phyloP scores from a whole-genome alignment of 2,329 filamentous ascomycete species.

The Pseudogymnoascus sp. region DNA sequence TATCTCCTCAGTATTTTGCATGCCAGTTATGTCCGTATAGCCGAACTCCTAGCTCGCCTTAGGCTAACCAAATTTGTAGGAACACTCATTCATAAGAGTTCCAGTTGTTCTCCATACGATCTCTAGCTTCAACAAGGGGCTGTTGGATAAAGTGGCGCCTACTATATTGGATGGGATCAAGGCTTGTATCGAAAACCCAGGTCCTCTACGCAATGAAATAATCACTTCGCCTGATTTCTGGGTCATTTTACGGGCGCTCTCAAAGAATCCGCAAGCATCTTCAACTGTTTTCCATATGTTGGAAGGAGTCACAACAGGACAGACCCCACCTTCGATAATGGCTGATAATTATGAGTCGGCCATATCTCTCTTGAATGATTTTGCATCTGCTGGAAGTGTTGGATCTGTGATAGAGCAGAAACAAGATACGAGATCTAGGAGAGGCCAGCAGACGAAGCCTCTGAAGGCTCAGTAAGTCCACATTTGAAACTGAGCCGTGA shows the following conservation, averaged over 20 bases:
- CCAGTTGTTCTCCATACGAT: slow-evolving; percentile 88
- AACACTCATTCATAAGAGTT: slow-evolving; percentile 83
- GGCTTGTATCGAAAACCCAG: slow-evolving; percentile 69
- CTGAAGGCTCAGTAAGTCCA: slow-evolving; percentile 47
- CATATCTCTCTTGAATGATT: slow-evolving; percentile 77
- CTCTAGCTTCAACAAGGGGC: slow-evolving; percentile 73
- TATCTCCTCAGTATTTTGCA: slow-evolving; percentile 78
- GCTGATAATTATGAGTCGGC: slow-evolving; percentile 93
- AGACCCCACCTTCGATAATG: slow-evolving; percentile 72
- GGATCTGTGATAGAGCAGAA: slow-evolving; percentile 64
- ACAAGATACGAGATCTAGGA: slow-evolving; percentile 45
- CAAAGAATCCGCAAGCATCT: slow-evolving; percentile 61
- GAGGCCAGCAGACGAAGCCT: slow-evolving; percentile 40
- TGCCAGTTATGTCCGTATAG: slow-evolving; percentile 66
- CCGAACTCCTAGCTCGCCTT: background rate
- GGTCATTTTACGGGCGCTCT: slow-evolving; percentile 74
- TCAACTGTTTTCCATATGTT: slow-evolving; percentile 80
- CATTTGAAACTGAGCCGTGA: background rate
- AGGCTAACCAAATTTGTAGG: slow-evolving; percentile 42
- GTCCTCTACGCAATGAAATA: slow-evolving; percentile 78
- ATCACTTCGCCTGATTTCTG: slow-evolving; percentile 97
- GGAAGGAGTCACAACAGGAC: slow-evolving; percentile 64
- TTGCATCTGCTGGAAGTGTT: slow-evolving; percentile 73
- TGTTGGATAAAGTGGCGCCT: slow-evolving; percentile 66
- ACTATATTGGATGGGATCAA: slow-evolving; percentile 72